A percentile compares a stretch with the other conserved stretches of the same genome.
phyloP scores from a whole-genome alignment of 1,284 basidiomycete species.

The Marasmius oreades region DNA sequence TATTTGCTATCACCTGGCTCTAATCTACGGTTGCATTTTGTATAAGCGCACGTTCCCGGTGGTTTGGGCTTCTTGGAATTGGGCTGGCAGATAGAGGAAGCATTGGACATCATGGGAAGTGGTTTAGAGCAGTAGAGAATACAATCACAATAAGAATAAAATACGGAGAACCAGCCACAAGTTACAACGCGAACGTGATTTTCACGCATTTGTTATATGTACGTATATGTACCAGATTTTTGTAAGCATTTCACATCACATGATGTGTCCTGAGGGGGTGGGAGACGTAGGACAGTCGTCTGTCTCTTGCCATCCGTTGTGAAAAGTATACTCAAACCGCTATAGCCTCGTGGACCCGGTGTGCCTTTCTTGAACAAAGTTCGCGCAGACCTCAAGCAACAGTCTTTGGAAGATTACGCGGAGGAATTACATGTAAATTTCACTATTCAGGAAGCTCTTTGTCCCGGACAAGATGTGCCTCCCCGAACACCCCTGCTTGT shows the following conservation, averaged over 20 bases:
- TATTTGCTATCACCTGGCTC: too few species aligned
- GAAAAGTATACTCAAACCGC: too few species aligned
- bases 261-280: background rate
- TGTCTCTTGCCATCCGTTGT: too few species aligned
- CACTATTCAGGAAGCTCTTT: background rate
- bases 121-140: background rate
- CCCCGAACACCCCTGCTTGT: background rate
- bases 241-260: background rate
- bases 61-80: background rate
- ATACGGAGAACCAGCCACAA: background rate
- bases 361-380: too few species aligned
- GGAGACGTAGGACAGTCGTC: background rate
- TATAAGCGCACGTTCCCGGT: background rate
- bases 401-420: background rate
- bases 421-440: background rate
- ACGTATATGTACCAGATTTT: background rate
- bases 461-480: background rate
- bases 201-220: background rate
- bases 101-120: background rate
- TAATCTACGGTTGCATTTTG: background rate
- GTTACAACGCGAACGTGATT: background rate
- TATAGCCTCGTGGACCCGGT: too few species aligned
- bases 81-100: too few species aligned
- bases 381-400: too few species aligned
- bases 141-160: background rate